These are phyloP conservation scores for Botrytis cinerea DNA, from an alignment of 2,329 filamentous ascomycete genomes.

Conservation along the genomic window DNA sequence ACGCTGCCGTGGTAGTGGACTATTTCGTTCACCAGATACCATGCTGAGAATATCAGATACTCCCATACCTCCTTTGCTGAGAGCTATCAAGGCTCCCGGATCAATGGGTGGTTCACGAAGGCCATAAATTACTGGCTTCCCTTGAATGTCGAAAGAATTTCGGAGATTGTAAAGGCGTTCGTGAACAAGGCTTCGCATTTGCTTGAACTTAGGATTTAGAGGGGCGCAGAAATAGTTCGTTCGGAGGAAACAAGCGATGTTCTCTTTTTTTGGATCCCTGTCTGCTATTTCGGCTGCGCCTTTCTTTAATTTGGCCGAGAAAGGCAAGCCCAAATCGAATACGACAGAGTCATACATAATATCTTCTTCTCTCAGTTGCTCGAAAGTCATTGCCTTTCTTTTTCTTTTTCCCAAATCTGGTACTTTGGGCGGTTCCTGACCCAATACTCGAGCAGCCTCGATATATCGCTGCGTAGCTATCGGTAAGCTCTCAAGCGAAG, in stretches of 20 bases:
- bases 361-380: background rate
- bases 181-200: constrained; percentile 2
- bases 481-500: constrained; percentile 39
- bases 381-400: background rate
- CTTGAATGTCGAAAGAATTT: constrained; percentile 1
- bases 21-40: background rate
- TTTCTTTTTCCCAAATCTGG: background rate
- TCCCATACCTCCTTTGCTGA: background rate
- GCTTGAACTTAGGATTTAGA: constrained; percentile 2
- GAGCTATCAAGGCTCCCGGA: background rate
- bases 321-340: background rate
- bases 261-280: background rate
- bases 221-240: constrained; percentile 1
- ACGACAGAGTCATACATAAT: background rate
- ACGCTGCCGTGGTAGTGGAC: background rate
- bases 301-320: background rate
- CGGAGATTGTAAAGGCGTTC: constrained; percentile 2
- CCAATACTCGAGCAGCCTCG: constrained; percentile 38
- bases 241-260: background rate
- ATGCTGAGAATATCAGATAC: background rate
- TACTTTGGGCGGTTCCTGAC: constrained; percentile 19
- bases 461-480: constrained; percentile 40
- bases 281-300: background rate
- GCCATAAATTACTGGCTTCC: background rate
- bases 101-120: constrained; percentile 1